A percentile compares a stretch with the other conserved stretches of the same genome.
Conservation (phyloP, 352 stramenopile species). For the Phytophthora tentaculata region DNA sequence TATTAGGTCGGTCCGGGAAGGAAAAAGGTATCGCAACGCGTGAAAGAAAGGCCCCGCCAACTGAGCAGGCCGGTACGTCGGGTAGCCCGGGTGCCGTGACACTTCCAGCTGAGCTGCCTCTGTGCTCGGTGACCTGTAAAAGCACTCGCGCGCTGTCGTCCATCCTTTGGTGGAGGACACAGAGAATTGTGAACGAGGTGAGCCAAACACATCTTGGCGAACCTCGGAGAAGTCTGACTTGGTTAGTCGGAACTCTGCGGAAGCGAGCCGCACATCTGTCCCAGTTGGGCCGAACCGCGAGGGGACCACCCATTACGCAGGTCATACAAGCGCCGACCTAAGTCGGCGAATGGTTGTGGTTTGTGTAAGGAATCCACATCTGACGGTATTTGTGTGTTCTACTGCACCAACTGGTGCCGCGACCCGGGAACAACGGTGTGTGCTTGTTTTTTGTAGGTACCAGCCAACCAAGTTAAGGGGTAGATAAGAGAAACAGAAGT, state of each 20-base stretch:
- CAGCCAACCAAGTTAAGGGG: neutral
- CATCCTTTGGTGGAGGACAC: neutral
- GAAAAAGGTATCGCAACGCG: neutral
- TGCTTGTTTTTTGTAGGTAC: neutral
- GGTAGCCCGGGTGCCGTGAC: neutral
- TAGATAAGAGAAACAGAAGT: neutral
- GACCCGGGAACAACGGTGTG: neutral
- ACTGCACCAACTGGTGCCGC: neutral
- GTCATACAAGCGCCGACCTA: neutral
- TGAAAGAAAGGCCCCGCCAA: neutral
- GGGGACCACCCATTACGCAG: neutral
- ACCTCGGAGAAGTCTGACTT: neutral
- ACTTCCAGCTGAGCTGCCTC: neutral
- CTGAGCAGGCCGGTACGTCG: neutral
- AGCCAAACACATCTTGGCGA: neutral
- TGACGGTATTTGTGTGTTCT: neutral
- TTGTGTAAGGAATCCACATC: neutral
- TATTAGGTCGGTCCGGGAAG: neutral
- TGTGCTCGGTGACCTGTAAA: slow-evolving; percentile 6
- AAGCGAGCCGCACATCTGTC: neutral
- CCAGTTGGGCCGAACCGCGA: neutral
- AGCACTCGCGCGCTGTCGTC: neutral
- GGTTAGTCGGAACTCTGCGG: neutral
- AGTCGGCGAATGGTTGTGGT: neutral
- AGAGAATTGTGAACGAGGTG: neutral